These are phyloP conservation scores for Salmacisia buchloeana DNA, from an alignment of 1,284 basidiomycete species.

Conservation along the genomic window DNA sequence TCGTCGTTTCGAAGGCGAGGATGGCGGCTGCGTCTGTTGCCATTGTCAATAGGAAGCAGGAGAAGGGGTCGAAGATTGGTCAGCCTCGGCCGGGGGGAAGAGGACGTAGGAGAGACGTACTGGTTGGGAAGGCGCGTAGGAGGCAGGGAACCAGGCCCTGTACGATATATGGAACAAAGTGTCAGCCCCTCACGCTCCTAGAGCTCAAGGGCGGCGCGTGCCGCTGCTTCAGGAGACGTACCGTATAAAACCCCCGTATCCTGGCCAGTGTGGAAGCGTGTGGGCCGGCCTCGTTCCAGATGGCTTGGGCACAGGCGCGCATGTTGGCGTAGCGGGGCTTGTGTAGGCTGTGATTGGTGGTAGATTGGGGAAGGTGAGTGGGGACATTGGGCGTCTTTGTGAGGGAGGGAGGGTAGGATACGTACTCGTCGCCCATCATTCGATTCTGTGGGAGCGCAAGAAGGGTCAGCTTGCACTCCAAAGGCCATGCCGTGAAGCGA, in stretches of 20 bases:
- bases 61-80: not conserved
- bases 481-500: not conserved
- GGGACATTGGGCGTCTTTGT: conserved; percentile 19
- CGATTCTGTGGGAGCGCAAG: conserved; percentile 24
- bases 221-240: not conserved
- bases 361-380: not conserved
- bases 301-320: conserved; percentile 17
- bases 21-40: conserved; percentile 36
- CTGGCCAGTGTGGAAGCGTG: conserved; percentile 11
- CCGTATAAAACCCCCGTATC: conserved; percentile 30
- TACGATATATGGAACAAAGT: not conserved
- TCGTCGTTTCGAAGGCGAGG: conserved; percentile 44
- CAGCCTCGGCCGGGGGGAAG: not conserved
- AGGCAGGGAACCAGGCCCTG: conserved; percentile 36
- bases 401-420: conserved; percentile 57
- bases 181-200: not conserved
- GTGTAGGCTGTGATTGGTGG: conserved; percentile 3
- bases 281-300: conserved; percentile 28
- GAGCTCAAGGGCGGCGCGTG: not conserved
- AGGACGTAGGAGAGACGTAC: not conserved
- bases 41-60: no score
- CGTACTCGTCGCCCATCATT: conserved; percentile 51
- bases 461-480: not conserved
- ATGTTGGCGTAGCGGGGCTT: conserved; percentile 23
- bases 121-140: conserved; percentile 45